These are phyloP conservation scores for Aulographum hederae DNA, from an alignment of 2,329 filamentous ascomycete species.

Conservation along the genomic window DNA sequence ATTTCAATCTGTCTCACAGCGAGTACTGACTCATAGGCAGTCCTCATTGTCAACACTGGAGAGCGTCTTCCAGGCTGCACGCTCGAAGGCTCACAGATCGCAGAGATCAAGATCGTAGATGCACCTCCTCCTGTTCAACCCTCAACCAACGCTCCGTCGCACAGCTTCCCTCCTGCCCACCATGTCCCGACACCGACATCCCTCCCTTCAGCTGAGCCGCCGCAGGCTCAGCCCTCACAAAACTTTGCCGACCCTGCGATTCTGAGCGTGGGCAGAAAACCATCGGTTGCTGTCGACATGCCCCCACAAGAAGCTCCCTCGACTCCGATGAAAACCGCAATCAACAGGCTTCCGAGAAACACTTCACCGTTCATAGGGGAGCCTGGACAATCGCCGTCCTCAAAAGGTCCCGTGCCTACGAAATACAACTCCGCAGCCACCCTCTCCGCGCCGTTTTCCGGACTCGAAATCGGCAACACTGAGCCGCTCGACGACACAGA, in stretches of 20 bases:
- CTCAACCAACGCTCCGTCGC: neutral
- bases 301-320: constrained; percentile 19
- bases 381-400: too few species aligned
- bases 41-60: constrained; percentile 35
- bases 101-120: constrained; percentile 36
- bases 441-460: constrained; percentile 20
- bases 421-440: constrained; percentile 15
- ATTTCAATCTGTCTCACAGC: constrained; percentile 2
- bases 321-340: constrained; percentile 23
- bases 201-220: constrained; percentile 11
- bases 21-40: constrained; percentile 11
- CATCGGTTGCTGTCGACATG: constrained; percentile 10
- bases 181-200: constrained; percentile 4
- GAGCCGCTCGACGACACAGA: constrained; percentile 16
- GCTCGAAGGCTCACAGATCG: constrained; percentile 38
- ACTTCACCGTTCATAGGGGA: too few species aligned
- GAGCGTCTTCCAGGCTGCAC: constrained; percentile 33
- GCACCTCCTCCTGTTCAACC: constrained; percentile 9
- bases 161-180: too few species aligned
- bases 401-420: too few species aligned
- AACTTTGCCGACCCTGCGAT: constrained; percentile 70
- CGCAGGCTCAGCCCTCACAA: constrained; percentile 18
- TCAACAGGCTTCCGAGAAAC: constrained; percentile 16
- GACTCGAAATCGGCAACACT: constrained; percentile 19
- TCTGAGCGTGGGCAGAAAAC: constrained; percentile 40